Evolutionary conservation across 805 yeast genomes (phyloP).

Genomic region (Starmerella bombicola): DNA sequence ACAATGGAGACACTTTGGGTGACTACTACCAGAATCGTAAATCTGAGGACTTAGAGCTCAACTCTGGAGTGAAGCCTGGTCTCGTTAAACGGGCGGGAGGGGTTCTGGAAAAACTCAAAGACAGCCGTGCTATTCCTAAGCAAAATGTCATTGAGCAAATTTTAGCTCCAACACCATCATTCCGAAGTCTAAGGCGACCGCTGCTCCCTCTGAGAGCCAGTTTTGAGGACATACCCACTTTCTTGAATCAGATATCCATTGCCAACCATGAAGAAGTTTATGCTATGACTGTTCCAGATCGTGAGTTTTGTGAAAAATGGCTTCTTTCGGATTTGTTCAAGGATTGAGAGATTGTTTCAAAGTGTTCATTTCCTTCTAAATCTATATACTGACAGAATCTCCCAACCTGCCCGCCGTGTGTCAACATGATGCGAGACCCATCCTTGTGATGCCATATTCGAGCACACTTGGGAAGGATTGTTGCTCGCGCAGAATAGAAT

Average conservation of each 20-base stretch:
- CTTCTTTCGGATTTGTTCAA: slow-evolving; percentile 42
- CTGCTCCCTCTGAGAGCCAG: slow-evolving; percentile 18
- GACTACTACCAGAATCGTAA: not conserved
- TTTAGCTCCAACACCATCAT: slow-evolving; percentile 6
- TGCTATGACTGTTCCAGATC: slow-evolving; percentile 36
- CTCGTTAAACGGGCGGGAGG: slow-evolving; percentile 8
- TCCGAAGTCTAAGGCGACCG: slow-evolving; percentile 19
- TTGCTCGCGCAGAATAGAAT: slow-evolving; percentile 87
- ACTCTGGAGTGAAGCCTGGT: not conserved
- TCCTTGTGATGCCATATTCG: slow-evolving; percentile 34
- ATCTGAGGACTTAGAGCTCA: not conserved
- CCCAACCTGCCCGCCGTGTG: slow-evolving; percentile 89
- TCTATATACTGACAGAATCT: slow-evolving; percentile 63
- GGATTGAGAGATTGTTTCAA: not conserved
- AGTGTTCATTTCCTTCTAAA: slow-evolving; percentile 28
- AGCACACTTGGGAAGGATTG: slow-evolving; percentile 51
- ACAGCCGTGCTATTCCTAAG: slow-evolving; percentile 11
- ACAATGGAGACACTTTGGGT: slow-evolving; percentile 44
- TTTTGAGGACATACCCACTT: slow-evolving; percentile 38
- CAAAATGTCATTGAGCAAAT: slow-evolving; percentile 6
- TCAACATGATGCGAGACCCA: slow-evolving; percentile 49
- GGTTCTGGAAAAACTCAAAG: slow-evolving; percentile 28
- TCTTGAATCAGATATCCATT: slow-evolving; percentile 54
- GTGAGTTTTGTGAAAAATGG: slow-evolving; percentile 42
- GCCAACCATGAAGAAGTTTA: slow-evolving; percentile 55